Evolutionary conservation across 306 rosid genomes (phyloP).

Genomic region (Coriaria nepalensis): DNA sequence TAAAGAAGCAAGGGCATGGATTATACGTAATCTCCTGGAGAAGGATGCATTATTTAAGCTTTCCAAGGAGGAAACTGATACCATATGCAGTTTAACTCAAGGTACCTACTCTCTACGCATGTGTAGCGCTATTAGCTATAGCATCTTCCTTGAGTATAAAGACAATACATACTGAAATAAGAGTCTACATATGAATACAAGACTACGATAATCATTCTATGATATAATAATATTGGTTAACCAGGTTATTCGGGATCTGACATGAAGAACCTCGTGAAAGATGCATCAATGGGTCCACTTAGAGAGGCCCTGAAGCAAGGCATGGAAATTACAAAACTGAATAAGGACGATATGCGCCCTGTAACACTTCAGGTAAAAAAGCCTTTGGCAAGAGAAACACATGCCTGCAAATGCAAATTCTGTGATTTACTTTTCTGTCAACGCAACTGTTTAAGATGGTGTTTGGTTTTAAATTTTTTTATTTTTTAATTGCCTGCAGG

Average conservation of each 20-base stretch:
- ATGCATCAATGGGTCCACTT: conserved; percentile 96
- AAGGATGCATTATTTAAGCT: conserved; percentile 77
- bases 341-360: conserved; percentile 67
- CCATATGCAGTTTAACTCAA: conserved; percentile 55
- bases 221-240: conserved; percentile 5
- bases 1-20: conserved; percentile 86
- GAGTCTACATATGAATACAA: no score
- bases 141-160: no score
- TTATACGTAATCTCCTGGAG: conserved; percentile 47
- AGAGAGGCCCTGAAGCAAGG: conserved; percentile 74
- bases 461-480: no score
- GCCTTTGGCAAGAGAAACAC: not conserved
- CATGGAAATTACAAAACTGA: conserved; percentile 46
- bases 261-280: conserved; percentile 88
- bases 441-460: not conserved
- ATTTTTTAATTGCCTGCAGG: conserved; percentile 20
- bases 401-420: not conserved
- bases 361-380: conserved; percentile 60
- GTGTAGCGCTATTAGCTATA: conserved; percentile 6
- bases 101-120: conserved; percentile 32
- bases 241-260: conserved; percentile 92
- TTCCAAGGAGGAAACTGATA: conserved; percentile 43
- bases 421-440: conserved; percentile 8
- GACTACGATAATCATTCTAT: no score
- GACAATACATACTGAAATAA: no score